Evolutionary conservation across 2,329 filamentous ascomycete species (phyloP), one percentile per base, ranked within the genome.

Genomic region (Botrytis squamosa): DNA sequence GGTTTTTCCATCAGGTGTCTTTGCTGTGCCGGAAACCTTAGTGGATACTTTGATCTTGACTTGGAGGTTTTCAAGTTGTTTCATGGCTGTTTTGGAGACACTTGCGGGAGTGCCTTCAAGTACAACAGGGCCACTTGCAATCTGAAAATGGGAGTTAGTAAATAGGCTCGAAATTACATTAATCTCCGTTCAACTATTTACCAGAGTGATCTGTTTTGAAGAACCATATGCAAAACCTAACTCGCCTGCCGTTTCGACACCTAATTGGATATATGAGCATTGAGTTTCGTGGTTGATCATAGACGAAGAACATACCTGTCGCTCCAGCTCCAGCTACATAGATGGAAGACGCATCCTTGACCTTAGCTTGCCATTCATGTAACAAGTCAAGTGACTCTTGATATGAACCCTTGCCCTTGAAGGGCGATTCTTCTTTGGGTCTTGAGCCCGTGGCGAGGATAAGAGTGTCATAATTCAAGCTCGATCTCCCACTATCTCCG

Each of bases 361-460:
- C 76, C 46, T 73, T 68, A 40, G 60, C 71, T 65, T 77, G 75
- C 49, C 76, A 78, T 40, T 75, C 73, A 67, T 79, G 77, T 7
- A 76, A 65, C n/a, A 60, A 73, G 14, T 70, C 67, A 33, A 74
- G 76, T 5, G 76, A 77, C 40, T 74, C 74, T 68, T 84, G 81
- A 0, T 83, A 83, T 1, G 83, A 83, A 4, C 80, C 83, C 10
- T 86, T 75, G 22, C 78, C 80, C 80, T 89, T 89, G 81, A 86
- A 77, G 4, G 88, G 86, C 80, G 86, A 82, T 74, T 79, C 80
- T 16, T 83, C 84, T 33, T 78, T 81, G 38, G 83, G 82, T 40
- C 82, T 81, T 9, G 85, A 80, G 10, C 88, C 88, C 4, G 88
- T 89, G 20, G 87, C 87, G 63, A 90, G 80, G 74, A 90, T 78